Evolutionary conservation across 768 basidiomycete species (phyloP).

Genomic region (Gelatoporia subvermispora): DNA sequence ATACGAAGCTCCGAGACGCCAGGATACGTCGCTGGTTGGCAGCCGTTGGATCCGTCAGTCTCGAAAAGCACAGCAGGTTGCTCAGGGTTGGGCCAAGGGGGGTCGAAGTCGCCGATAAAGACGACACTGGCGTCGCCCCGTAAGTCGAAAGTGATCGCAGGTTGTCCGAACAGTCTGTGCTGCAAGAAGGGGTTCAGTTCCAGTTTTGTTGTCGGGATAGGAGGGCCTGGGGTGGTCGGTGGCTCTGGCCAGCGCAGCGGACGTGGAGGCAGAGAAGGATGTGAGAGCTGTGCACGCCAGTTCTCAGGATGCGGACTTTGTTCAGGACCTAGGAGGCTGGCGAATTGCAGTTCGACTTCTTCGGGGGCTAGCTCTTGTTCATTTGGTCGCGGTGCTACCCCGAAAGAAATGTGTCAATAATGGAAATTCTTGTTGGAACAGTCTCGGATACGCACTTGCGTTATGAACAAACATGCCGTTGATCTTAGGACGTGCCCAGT

Average conservation of each 20-base stretch:
- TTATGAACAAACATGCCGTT: constrained; percentile 37
- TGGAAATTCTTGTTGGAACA: background rate
- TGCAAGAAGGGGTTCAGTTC: constrained; percentile 55
- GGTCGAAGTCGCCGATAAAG: constrained; percentile 24
- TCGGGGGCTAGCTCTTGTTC: constrained; percentile 15
- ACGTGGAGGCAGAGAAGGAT: constrained; percentile 46
- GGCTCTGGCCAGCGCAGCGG: constrained; percentile 43
- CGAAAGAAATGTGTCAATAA: background rate
- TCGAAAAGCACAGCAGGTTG: constrained; percentile 2
- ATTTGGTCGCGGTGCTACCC: constrained; percentile 19
- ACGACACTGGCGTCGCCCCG: constrained; percentile 17
- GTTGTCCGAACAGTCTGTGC: constrained; percentile 37
- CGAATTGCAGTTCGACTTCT: constrained; percentile 29
- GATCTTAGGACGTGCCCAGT: constrained; percentile 45
- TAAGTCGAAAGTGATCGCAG: constrained; percentile 48
- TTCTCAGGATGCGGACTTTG: constrained; percentile 34
- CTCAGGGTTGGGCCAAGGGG: constrained; percentile 29
- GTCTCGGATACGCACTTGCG: constrained; percentile 31
- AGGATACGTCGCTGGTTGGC: constrained; percentile 65
- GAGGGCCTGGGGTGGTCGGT: constrained; percentile 30
- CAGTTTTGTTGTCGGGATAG: constrained; percentile 42
- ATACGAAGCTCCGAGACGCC: constrained; percentile 55
- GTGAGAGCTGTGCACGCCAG: constrained; percentile 45
- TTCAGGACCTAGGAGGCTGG: constrained; percentile 22
- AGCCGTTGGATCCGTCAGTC: constrained; percentile 22